Evolutionary conservation across 2,329 filamentous ascomycete species (phyloP), one percentile per base, ranked within the genome.

Genomic region (Bertia moriformis): DNA sequence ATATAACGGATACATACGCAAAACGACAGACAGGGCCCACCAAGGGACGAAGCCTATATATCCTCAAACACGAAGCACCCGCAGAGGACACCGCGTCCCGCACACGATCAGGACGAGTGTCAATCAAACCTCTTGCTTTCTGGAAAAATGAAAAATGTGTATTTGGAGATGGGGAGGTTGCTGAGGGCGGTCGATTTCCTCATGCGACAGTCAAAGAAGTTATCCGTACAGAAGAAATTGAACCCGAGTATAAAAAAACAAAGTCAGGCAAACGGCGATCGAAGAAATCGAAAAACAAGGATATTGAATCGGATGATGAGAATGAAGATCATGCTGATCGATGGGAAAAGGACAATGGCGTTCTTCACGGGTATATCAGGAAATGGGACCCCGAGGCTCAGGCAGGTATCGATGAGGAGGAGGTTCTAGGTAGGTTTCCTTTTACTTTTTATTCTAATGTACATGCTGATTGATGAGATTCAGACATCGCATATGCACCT

Each of bases 61-160:
- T 70, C 38, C 53, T 66, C 39, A 65, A 67, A 32, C 62, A 62
- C 20, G 61, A 65, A 42, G 63, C 63, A 5, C 55, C 62, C 1
- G 67, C 76, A 39, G 63, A 60, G 18, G 63, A 72, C 44, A 65
- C 66, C 19, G 71, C 67, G 35, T 7, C 15, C 15, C 32, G 17
- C 32, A 83, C 79, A 38, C 78, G 86, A 40, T 89, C 81, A 12
- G 88, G 86, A 2, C 75, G 91, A 41, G 73, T 76, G 39, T 85
- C 83, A 7, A 78, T 85, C 44, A 74, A 75, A 43, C 91, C 88
- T 1, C 60, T 95, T 22, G 76, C 84, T 18, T 93, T 72, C 54
- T 96, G 89, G 89, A 78, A 78, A 49, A 87, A 87, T 46, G 89
- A 96, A 54, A 61, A 62, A 19, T 70, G 70, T 40, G 57, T 62